Conservation (phyloP, 2,329 filamentous ascomycete genomes). For the Paecilomyces variotii region DNA sequence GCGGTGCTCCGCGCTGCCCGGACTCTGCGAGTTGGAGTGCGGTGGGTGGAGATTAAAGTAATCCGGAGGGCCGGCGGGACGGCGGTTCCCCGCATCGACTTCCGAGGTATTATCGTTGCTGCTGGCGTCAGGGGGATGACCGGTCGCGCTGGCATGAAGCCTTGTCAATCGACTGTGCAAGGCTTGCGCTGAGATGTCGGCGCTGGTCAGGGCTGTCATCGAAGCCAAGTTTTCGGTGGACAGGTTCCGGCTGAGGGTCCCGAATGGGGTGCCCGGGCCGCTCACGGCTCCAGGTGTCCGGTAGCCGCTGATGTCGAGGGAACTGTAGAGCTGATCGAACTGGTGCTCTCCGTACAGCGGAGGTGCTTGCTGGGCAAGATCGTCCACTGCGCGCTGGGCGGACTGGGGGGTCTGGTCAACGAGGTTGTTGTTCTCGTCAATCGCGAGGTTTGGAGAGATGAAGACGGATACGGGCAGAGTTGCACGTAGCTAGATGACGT, state of each 20-base stretch:
- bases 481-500: conserved; percentile 60
- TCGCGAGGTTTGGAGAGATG: conserved; percentile 85
- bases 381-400: conserved; percentile 42
- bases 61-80: conserved; percentile 20
- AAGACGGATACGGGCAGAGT: conserved; percentile 88
- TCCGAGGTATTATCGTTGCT: conserved; percentile 11
- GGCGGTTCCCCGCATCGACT: conserved; percentile 7
- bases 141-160: conserved; percentile 34
- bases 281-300: conserved; percentile 62
- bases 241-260: conserved; percentile 59
- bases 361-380: conserved; percentile 63
- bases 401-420: conserved; percentile 51
- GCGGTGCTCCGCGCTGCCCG: conserved; percentile 29
- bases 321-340: conserved; percentile 83
- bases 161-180: conserved; percentile 62
- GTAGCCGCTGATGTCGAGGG: conserved; percentile 73
- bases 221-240: conserved; percentile 73
- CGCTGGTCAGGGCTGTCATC: conserved; percentile 43
- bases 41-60: conserved; percentile 21
- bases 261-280: conserved; percentile 73
- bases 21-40: conserved; percentile 26
- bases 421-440: conserved; percentile 80
- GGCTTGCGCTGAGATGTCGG: conserved; percentile 52
- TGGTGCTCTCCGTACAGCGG: conserved; percentile 86
- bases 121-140: conserved; percentile 15